Evolutionary conservation across 2,329 filamentous ascomycete species (phyloP).

Genomic region (Camillea tinctor): DNA sequence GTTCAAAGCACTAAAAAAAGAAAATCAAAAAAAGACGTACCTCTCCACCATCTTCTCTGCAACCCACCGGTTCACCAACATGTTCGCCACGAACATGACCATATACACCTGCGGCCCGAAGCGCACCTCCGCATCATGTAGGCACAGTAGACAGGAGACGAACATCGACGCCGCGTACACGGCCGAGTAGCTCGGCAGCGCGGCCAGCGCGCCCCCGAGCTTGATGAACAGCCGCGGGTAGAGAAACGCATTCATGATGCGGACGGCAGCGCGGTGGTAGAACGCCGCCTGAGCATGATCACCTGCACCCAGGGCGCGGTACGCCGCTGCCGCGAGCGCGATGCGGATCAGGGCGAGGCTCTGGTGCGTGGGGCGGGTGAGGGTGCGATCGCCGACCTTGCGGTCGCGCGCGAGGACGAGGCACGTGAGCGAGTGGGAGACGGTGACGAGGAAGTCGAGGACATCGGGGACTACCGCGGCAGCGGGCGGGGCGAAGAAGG

Average conservation of each 20-base stretch:
- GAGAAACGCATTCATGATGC: slow-evolving; percentile 8
- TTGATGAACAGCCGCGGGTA: slow-evolving; percentile 10
- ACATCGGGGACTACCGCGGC: neutral
- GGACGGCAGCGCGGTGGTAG: slow-evolving; percentile 6
- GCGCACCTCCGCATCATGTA: slow-evolving; percentile 7
- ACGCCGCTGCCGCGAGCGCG: neutral
- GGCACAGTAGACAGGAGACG: slow-evolving; percentile 4
- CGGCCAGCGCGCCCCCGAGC: neutral
- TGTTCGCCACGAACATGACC: neutral
- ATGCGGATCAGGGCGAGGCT: neutral
- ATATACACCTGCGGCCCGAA: slow-evolving; percentile 7
- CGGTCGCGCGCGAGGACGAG: slow-evolving; percentile 8
- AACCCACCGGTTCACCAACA: slow-evolving; percentile 10
- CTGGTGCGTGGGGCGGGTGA: slow-evolving; percentile 10
- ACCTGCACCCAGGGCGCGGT: no score
- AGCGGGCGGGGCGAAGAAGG: neutral
- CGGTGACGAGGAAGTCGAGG: slow-evolving; percentile 2
- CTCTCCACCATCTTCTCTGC: neutral
- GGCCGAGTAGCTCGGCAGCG: slow-evolving; percentile 2
- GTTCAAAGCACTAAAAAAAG: neutral
- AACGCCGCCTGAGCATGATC: neutral
- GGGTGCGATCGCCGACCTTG: slow-evolving; percentile 5
- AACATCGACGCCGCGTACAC: slow-evolving; percentile 13
- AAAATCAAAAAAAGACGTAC: neutral
- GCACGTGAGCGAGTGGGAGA: slow-evolving; percentile 3